A percentile compares a stretch with the other conserved stretches of the same genome.
phyloP scores from a whole-genome alignment of 2,329 filamentous ascomycete species.

The Aspergillus ustus region DNA sequence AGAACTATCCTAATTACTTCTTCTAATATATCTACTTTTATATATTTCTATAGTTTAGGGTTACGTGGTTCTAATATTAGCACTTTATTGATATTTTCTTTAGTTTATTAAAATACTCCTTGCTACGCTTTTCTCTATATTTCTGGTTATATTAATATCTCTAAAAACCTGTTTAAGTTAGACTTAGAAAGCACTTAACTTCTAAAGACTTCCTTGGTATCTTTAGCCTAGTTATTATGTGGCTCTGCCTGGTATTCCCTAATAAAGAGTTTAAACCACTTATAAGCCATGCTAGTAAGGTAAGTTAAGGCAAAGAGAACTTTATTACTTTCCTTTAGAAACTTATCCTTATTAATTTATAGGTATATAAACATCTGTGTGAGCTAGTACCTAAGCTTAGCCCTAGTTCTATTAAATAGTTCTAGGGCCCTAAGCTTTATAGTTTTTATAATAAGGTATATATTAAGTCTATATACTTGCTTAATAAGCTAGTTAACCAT shows the following conservation, averaged over 20 bases:
- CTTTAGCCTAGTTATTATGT: background rate
- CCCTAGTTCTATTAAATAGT: too few relatives aligned
- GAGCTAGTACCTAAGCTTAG: too few relatives aligned
- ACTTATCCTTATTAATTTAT: background rate
- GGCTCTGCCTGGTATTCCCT: background rate
- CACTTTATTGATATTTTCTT: too few relatives aligned
- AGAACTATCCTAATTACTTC: constrained; percentile 4
- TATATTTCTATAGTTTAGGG: background rate
- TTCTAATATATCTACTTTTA: constrained; percentile 4
- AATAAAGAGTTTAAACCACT: background rate
- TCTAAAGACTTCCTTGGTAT: background rate
- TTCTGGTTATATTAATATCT: background rate
- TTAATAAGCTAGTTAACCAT: too few relatives aligned
- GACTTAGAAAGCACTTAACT: background rate
- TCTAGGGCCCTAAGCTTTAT: too few relatives aligned
- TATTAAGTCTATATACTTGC: too few relatives aligned
- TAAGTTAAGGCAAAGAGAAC: background rate
- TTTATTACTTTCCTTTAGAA: background rate
- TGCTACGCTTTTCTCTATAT: too few relatives aligned
- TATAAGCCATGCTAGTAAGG: background rate
- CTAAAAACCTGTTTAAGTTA: background rate
- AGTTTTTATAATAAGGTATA: too few relatives aligned
- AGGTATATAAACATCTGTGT: background rate
- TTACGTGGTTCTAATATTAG: too few relatives aligned
- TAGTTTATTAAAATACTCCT: too few relatives aligned